phyloP scores from a whole-genome alignment of 441 rosid species.

The Pelargonium cotyledonis region DNA sequence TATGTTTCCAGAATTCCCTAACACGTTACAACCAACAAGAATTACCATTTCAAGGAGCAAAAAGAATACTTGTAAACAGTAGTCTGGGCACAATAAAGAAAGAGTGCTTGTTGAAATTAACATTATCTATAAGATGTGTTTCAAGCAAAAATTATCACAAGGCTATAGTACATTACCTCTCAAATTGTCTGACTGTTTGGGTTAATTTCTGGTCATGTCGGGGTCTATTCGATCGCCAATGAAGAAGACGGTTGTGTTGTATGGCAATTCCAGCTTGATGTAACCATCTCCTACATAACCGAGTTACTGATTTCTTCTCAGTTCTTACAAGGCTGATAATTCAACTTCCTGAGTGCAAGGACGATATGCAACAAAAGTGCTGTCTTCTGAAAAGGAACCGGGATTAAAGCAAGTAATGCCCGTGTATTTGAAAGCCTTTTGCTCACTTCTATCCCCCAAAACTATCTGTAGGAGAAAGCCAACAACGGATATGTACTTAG shows the following conservation, averaged over 20 bases:
- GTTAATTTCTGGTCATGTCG: not conserved
- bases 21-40: not conserved
- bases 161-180: not conserved
- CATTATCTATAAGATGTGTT: not conserved
- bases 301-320: constrained; percentile 8
- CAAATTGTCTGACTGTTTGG: not conserved
- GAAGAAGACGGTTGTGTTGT: not conserved
- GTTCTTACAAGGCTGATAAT: constrained; percentile 53
- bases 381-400: constrained; percentile 71
- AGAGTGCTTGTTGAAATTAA: not conserved
- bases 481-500: constrained; percentile 2
- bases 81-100: not conserved
- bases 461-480: constrained; percentile 49
- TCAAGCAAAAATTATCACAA: not conserved
- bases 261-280: constrained; percentile 6
- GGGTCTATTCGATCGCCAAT: not conserved
- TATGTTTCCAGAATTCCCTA: not conserved
- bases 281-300: constrained; percentile 9
- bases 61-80: not conserved
- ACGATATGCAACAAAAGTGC: constrained; percentile 79
- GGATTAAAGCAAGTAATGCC: constrained; percentile 92
- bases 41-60: not conserved
- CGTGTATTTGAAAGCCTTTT: constrained; percentile 65
- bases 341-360: constrained; percentile 79
- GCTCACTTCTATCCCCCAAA: constrained; percentile 74